Evolutionary conservation across 768 basidiomycete species (phyloP), one percentile per base, ranked within the genome.

Genomic region (Hebeloma cylindrosporum): DNA sequence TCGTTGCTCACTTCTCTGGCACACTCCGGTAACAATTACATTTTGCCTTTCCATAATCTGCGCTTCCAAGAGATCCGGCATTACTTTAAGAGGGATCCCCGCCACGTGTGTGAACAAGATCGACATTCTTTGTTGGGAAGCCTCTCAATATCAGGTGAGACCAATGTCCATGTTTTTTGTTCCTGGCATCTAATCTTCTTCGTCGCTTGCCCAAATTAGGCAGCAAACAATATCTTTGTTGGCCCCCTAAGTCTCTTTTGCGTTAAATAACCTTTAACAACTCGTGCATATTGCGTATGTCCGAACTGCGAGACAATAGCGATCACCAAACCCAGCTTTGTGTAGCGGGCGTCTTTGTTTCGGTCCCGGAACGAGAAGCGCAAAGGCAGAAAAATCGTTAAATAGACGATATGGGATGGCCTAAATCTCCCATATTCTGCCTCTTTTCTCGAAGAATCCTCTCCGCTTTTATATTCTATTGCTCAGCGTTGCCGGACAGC

Each of bases 401-500:
- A 60, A 60, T 47, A 53, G 43, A 36, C 32, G 48, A 38, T 41
- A 53, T 41, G 41, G n/a, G 26, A 35, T 28, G 22, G 20, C 20
- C 18, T 17, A 17, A 38, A 26, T 18, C 47, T 39, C 45, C 32
- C 51, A 40, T 54, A 47, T 50, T 52, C 51, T 47, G 31, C 49
- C 42, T 52, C 45, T 48, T 50, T 50, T 46, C 41, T 37, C 42
- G 53, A 40, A n/a, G n/a, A n/a, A n/a, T n/a, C 45, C 48, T 45
- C 43, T 37, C 45, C 30, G 22, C 25, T 50, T 49, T 49, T 39
- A 43, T 48, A 46, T 41, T 45, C 35, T 30, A 46, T 53, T 56
- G 48, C 53, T 51, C 43, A 63, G 65, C 72, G 72, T 73, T 69
- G 73, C 74, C 43, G 73, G 72, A 46, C 74, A 65, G 65, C 72